phyloP scores from a whole-genome alignment of 2,329 filamentous ascomycete genomes.

The Fusarium goolgardi region DNA sequence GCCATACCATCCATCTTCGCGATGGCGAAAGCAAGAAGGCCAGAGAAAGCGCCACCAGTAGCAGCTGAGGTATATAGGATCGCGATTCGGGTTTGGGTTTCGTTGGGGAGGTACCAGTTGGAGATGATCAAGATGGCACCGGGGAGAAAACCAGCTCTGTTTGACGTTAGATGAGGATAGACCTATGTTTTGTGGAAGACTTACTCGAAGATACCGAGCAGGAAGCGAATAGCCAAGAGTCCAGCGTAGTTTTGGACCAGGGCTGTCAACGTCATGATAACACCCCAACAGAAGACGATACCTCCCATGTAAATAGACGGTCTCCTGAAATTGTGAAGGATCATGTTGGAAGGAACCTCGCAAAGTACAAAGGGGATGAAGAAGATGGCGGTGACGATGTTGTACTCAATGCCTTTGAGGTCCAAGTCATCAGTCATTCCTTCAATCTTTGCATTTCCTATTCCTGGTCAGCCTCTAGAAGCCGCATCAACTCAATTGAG shows the following conservation, averaged over 20 bases:
- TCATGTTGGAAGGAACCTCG: conserved; percentile 26
- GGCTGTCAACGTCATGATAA: conserved; percentile 17
- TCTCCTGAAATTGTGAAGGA: conserved; percentile 18
- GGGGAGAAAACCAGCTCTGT: conserved; percentile 13
- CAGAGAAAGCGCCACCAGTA: conserved; percentile 48
- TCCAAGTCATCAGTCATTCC: conserved; percentile 45
- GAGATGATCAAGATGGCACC: conserved; percentile 27
- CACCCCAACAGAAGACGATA: conserved; percentile 18
- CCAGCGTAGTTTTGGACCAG: conserved; percentile 21
- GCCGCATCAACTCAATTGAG: fast-evolving
- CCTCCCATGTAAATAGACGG: conserved; percentile 22
- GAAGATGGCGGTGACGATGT: conserved; percentile 58
- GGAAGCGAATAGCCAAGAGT: conserved; percentile 14
- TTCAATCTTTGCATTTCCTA: conserved; percentile 46
- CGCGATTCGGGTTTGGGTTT: conserved; percentile 26
- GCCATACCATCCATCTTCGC: conserved; percentile 29
- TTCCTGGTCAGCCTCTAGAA: neutral
- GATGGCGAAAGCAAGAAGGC: conserved; percentile 30
- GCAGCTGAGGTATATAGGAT: conserved; percentile 37
- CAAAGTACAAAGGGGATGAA: conserved; percentile 32
- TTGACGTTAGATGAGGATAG: neutral
- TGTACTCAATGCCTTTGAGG: conserved; percentile 63
- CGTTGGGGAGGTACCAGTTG: conserved; percentile 34
- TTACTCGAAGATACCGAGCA: conserved; percentile 21
- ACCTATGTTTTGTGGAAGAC: fast-evolving